Conservation (phyloP, 805 yeast genomes). For the Scheffersomyces lignosus region DNA sequence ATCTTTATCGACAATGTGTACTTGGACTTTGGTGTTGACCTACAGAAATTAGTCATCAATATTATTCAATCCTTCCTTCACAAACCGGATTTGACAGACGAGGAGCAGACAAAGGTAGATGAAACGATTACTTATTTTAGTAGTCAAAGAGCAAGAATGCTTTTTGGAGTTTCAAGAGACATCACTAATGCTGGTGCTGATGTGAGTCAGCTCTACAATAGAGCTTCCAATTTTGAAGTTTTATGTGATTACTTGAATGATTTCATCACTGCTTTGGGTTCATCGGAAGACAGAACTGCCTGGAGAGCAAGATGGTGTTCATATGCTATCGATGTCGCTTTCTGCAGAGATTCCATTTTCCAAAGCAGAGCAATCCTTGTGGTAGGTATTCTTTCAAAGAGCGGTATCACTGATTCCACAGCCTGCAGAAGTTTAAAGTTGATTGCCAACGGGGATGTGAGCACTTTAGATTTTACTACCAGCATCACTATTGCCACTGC, state of each 20-base stretch:
- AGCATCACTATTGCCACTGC: slow-evolving; percentile 47
- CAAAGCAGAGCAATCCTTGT: slow-evolving; percentile 69
- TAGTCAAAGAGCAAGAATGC: slow-evolving; percentile 65
- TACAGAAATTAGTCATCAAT: slow-evolving; percentile 64
- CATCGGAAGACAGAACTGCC: slow-evolving; percentile 45
- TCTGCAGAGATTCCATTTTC: slow-evolving; percentile 53
- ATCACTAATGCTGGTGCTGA: slow-evolving; percentile 29
- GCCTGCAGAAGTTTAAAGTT: slow-evolving; percentile 31
- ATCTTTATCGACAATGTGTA: slow-evolving; percentile 55
- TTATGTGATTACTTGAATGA: slow-evolving; percentile 56
- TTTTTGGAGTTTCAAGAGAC: slow-evolving; percentile 67
- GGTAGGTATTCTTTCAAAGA: slow-evolving; percentile 65
- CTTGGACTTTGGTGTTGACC: slow-evolving; percentile 56
- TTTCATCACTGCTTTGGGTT: slow-evolving; percentile 51
- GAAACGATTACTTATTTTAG: slow-evolving; percentile 47
- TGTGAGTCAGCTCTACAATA: slow-evolving; percentile 37
- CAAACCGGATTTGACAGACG: slow-evolving; percentile 48
- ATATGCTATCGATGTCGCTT: slow-evolving; percentile 62
- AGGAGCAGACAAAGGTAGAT: slow-evolving; percentile 43
- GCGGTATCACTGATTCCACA: slow-evolving; percentile 60
- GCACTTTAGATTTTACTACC: slow-evolving; percentile 30
- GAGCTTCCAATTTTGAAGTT: slow-evolving; percentile 52
- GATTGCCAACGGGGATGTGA: slow-evolving; percentile 20
- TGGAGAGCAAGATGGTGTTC: slow-evolving; percentile 71
- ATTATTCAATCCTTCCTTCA: slow-evolving; percentile 67